Base-by-base conservation (phyloP, 371 early-diverging fungal species). In the Mortierella sp. region DNA sequence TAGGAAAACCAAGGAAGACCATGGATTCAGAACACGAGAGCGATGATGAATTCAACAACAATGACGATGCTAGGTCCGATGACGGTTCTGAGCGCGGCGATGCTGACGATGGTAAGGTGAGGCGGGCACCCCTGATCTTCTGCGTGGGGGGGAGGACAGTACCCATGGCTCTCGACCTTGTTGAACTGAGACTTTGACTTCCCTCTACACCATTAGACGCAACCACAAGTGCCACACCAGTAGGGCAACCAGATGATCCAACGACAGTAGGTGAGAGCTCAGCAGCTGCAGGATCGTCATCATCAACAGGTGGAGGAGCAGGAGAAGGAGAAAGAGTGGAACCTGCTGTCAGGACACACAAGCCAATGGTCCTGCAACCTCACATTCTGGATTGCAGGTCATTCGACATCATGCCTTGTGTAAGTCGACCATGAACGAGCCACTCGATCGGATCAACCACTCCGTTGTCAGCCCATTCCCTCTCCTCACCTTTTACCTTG, bases 371-470 rank as follows among this genome's bases (percentile, higher is more conserved):
- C 3, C 53, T 85, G 5, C 77, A 85, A 49, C 81, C 82, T 17
- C 60, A 79, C 58, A 58, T 78, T 14, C 51, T 79, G 16, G 79
- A 74, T 22, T 86, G 86, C 71, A 69, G 68, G 59, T 72, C 83
- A 0, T 86, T 86, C 59, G 88, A 88, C 39, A 84, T 84, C 57
- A 80, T 87, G 40, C 88, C 88, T 40, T 69, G 71, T 34, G 88
- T 85, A 83, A 78, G 65, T 47, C 17, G 12, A 34, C 10, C 10
- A 10, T 7, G 34, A 4, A 34, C 10, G 4, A 34, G n/a, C n/a
- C n/a, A n/a, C n/a, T 34, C 7, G 10, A 34, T 34, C 34, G 34
- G 34, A 34, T 34, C n/a, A n/a, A n/a, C n/a, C n/a, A n/a, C n/a
- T n/a, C n/a, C n/a, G n/a, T n/a, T n/a, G n/a, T n/a, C n/a, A n/a